Base-by-base conservation (phyloP, 495 filamentous ascomycete species). In the Haplographium delicatum region DNA sequence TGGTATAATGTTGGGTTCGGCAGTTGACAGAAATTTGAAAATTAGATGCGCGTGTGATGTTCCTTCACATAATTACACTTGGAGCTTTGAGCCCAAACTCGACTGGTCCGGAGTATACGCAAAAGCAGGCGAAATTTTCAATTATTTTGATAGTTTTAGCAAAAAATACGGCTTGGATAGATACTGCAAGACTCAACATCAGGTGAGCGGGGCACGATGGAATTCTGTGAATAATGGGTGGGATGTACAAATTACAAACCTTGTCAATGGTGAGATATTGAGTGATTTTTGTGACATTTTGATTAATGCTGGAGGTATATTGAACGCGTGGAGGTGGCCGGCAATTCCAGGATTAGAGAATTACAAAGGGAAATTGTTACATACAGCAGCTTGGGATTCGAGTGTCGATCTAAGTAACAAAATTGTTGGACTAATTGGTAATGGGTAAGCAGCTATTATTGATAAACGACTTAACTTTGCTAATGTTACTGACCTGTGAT, bases 101-200 rank as follows among this genome's bases (percentile, higher is more conserved):
- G 65, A 71, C 50, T 72, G 70, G 70, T 54, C 65, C 9, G 58
- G 59, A 5, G 57, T 68, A 5, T 73, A 73, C 43, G 51, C 64
- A 3, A 42, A 44, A 22, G 51, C 55, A 8, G 48, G 46, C 27
- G 65, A 72, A 44, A 86, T 86, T 27, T 69, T 71, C 34, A 53
- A 61, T 13, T 86, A 86, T 54, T 76, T 83, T 57, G 65, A 66
- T 19, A 57, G 63, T 20, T 65, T 78, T 18, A 75, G 73, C 46
- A 70, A 79, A 49, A 70, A 76, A 44, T 78, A 82, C 64, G 50
- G 72, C 28, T 76, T 81, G 72, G 65, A 68, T 58, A 68, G 73
- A 26, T 65, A 67, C 19, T 71, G 68, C 65, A 78, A 66, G 60
- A 27, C 24, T 4, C 16, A 44, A 8, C 43, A 51, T 23, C 30